phyloP scores from a whole-genome alignment of 2,329 filamentous ascomycete species.

The Onygenales sp. region DNA sequence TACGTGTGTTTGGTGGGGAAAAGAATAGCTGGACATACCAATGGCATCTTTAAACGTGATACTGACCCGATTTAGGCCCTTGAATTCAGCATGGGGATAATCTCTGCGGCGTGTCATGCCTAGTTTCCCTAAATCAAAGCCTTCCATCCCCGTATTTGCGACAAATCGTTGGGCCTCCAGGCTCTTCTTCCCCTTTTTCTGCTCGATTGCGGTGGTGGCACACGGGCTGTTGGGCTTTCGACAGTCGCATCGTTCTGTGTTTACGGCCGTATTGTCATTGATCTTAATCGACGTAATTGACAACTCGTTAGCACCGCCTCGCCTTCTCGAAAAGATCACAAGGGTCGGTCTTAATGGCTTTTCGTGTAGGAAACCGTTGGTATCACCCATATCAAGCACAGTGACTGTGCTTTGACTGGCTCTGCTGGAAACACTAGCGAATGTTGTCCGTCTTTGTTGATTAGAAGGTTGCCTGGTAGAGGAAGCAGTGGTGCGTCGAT shows the following conservation, averaged over 20 bases:
- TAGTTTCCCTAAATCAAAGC: not conserved
- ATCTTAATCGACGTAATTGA: not conserved
- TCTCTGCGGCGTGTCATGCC: slow-evolving; percentile 1
- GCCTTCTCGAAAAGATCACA: slow-evolving; percentile 1
- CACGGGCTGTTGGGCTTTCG: not conserved
- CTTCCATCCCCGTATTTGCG: not conserved
- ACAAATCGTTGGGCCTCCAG: not conserved
- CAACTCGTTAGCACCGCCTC: not conserved
- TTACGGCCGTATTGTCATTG: not conserved
- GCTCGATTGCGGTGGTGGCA: not conserved
- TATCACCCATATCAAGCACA: not conserved
- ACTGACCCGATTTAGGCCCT: slow-evolving; percentile 1
- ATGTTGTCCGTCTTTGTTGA: not conserved
- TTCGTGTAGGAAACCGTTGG: not conserved
- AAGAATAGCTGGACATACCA: not conserved
- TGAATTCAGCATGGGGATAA: not conserved
- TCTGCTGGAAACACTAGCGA: not conserved
- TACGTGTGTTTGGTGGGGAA: not conserved
- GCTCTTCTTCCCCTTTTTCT: not conserved
- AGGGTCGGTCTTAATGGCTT: not conserved
- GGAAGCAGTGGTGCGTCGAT: not conserved
- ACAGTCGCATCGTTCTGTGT: slow-evolving; percentile 1
- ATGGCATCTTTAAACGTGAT: not conserved
- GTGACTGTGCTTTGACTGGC: slow-evolving; percentile 1
- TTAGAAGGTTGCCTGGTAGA: not conserved